Evolutionary conservation across 169 alveolate species (phyloP).

Genomic region (Neospora caninum): DNA sequence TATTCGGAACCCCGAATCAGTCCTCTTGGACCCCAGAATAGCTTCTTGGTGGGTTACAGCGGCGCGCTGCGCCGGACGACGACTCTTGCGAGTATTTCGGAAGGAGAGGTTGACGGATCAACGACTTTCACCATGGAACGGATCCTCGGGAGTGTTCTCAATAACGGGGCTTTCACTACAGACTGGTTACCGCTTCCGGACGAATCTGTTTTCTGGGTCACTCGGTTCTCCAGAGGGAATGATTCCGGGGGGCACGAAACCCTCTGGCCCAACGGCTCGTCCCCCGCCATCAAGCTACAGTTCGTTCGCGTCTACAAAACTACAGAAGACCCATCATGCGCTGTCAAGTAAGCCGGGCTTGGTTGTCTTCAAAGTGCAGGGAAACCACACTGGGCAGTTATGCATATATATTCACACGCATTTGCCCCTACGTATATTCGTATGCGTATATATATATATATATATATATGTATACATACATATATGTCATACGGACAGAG

Average conservation of each 20-base stretch:
- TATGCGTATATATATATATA: too few relatives aligned
- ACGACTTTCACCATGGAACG: not conserved
- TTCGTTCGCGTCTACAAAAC: not conserved
- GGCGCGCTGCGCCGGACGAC: not conserved
- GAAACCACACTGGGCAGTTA: too few relatives aligned
- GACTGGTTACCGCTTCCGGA: conserved; percentile 11
- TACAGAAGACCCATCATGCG: not conserved
- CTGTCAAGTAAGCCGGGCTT: not conserved
- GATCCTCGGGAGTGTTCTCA: not conserved
- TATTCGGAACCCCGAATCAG: not conserved
- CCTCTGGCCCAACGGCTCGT: not conserved
- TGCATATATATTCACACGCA: too few relatives aligned
- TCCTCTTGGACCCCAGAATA: not conserved
- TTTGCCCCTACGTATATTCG: too few relatives aligned
- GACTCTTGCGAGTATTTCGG: not conserved
- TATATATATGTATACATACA: too few relatives aligned
- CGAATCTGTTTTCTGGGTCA: not conserved
- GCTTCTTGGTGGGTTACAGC: conserved; percentile 11
- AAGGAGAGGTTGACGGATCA: not conserved
- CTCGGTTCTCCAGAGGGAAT: not conserved
- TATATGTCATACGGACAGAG: too few relatives aligned
- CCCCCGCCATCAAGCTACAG: not conserved
- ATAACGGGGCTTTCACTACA: not conserved
- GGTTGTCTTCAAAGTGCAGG: too few relatives aligned
- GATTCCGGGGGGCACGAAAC: not conserved